These are phyloP conservation scores for Aeschynomene evenia DNA, from an alignment of 306 rosid genomes.

Conservation along the genomic window DNA sequence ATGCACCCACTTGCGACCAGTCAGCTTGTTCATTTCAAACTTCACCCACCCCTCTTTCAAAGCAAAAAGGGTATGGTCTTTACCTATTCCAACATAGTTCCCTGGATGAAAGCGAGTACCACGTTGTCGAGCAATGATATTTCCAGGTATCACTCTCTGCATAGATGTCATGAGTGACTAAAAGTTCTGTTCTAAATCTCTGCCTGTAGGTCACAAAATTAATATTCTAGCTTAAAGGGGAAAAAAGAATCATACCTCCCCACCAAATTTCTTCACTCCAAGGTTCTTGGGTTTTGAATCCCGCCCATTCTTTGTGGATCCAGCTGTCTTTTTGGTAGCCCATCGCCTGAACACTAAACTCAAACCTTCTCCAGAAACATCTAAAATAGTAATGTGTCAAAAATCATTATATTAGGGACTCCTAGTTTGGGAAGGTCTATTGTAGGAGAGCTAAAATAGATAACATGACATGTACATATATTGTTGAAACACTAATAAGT, in stretches of 20 bases:
- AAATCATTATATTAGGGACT: too few species aligned
- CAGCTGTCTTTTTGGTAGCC: conserved; percentile 86
- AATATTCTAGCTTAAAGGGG: conserved; percentile 9
- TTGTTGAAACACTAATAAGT: too few species aligned
- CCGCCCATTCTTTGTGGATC: conserved; percentile 89
- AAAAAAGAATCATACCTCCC: conserved; percentile 61
- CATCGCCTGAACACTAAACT: conserved; percentile 76
- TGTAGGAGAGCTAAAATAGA: too few species aligned
- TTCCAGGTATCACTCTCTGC: conserved; percentile 74
- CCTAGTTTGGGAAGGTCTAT: too few species aligned
- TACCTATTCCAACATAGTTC: conserved; percentile 83
- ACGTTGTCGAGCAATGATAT: conserved; percentile 80
- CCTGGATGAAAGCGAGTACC: conserved; percentile 97
- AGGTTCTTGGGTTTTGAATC: conserved; percentile 94
- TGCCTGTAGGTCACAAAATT: conserved; percentile 52
- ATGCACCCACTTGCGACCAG: conserved; percentile 83
- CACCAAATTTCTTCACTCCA: conserved; percentile 92
- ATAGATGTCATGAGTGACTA: neutral
- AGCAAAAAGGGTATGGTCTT: conserved; percentile 81
- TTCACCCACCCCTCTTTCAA: conserved; percentile 77
- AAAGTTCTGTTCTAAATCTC: conserved; percentile 44
- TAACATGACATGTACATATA: too few species aligned
- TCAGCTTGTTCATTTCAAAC: conserved; percentile 74
- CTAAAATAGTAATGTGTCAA: conserved; percentile 27
- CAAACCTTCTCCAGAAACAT: conserved; percentile 73